Base-by-base conservation (phyloP, 176 grass and related monocot genomes). In the Bonia amplexicaulis region DNA sequence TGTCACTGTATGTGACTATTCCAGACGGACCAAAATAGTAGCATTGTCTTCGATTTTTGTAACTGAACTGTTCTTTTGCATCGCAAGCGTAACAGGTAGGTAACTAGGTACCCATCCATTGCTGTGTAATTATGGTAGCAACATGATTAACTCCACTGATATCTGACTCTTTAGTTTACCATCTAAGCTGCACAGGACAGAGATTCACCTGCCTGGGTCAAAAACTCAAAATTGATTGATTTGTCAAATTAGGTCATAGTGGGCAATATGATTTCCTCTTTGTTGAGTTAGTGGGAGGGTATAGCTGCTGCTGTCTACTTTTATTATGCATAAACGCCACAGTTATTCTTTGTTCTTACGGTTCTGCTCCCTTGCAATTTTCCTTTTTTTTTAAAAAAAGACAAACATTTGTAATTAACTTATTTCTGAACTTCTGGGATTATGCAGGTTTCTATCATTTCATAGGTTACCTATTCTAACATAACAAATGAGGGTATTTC, bases 271-370 rank as follows among this genome's bases (percentile, higher is more conserved):
- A 12, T 78, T 61, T 78, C 20, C 79, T 37, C 57, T 6, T 40
- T 71, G 44, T 68, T 67, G 47, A 16, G 49, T 82, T 76, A 76
- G 70, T 82, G 78, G 78, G 70, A 68, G 61, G 37, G 57, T 59
- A 67, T 39, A 59, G 2, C 27, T 76, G 6, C 37, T 37, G 12
- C 35, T 79, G 17, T 20, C 35, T 77, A 39, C 35, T 84, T 47
- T 73, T 66, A 72, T 78, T 65, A 25, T 78, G 57, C 57, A 73
- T 84, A 42, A 62, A 52, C 47, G 37, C 0, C 5, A 4, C 19
- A 54, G 37, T 57, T 47, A 37, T 46, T 78, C 16, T 47, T 33
- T 80, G 9, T 22, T n/a, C 46, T 55, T 88, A 58, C 44, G 25
- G 35, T 54, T 84, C 44, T 41, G 29, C 9, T 31, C 25, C 39